phyloP scores from a whole-genome alignment of 768 basidiomycete species.

The Epithele typhae region DNA sequence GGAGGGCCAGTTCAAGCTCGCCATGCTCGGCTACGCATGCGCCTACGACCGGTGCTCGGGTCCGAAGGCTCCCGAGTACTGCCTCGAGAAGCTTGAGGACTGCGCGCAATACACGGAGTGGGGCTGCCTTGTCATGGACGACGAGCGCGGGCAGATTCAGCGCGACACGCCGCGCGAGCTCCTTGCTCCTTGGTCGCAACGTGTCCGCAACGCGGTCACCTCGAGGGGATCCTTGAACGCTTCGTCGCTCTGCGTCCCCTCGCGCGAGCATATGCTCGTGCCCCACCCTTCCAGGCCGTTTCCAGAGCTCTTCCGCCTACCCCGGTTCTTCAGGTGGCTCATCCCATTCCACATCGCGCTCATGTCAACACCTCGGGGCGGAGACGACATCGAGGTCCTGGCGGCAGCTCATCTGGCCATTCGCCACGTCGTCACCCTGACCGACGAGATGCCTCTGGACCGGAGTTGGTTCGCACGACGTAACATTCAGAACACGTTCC shows the following conservation, averaged over 20 bases:
- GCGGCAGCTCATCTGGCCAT: constrained; percentile 46
- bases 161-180: constrained; percentile 28
- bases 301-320: constrained; percentile 36
- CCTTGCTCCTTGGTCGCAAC: constrained; percentile 37
- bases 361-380: constrained; percentile 54
- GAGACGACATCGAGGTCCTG: constrained; percentile 45
- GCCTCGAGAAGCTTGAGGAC: constrained; percentile 40
- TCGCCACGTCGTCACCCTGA: constrained; percentile 54
- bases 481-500: constrained; percentile 45
- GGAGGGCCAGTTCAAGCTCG: constrained; percentile 36
- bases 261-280: constrained; percentile 40
- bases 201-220: constrained; percentile 31
- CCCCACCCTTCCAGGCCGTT: not conserved
- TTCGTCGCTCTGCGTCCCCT: constrained; percentile 37
- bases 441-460: constrained; percentile 50
- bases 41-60: constrained; percentile 38
- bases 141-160: constrained; percentile 39
- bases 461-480: constrained; percentile 42
- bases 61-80: constrained; percentile 35
- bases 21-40: constrained; percentile 53
- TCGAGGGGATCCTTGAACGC: constrained; percentile 22
- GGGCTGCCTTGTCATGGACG: constrained; percentile 40
- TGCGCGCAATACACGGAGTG: constrained; percentile 49
- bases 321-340: constrained; percentile 62
- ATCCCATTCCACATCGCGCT: constrained; percentile 53